phyloP scores from a whole-genome alignment of 1,284 basidiomycete genomes.

The Pisolithus thermaeus region DNA sequence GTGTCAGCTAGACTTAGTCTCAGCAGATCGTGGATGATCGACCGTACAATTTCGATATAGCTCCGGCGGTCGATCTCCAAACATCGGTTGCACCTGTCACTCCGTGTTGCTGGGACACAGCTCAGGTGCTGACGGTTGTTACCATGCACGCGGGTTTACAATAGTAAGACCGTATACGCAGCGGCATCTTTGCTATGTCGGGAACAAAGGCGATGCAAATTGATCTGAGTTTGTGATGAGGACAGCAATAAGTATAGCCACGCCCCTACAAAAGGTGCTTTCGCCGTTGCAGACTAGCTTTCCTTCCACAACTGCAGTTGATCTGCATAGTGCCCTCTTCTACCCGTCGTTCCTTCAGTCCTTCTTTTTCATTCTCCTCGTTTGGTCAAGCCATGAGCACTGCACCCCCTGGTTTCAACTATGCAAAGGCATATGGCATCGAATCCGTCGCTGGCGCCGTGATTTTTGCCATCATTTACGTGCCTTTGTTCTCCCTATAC shows the following conservation, averaged over 20 bases:
- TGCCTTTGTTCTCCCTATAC: slow-evolving; percentile 34
- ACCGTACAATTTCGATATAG: too few species aligned
- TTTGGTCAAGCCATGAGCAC: slow-evolving; percentile 10
- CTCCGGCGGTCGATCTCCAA: too few species aligned
- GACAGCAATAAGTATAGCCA: not conserved
- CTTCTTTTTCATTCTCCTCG: not conserved
- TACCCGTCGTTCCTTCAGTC: not conserved
- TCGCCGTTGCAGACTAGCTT: not conserved
- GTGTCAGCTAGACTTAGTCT: too few species aligned
- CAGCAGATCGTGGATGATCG: too few species aligned
- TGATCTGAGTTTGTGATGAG: not conserved
- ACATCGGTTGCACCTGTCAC: too few species aligned
- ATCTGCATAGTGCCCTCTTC: not conserved
- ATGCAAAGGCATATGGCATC: slow-evolving; percentile 35
- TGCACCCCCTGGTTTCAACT: slow-evolving; percentile 27
- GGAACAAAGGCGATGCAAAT: not conserved
- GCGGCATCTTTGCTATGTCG: not conserved
- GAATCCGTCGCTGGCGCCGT: slow-evolving; percentile 39
- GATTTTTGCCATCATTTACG: slow-evolving; percentile 42
- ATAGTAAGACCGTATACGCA: not conserved
- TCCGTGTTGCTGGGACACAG: too few species aligned
- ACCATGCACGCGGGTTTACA: too few species aligned
- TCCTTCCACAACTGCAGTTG: not conserved
- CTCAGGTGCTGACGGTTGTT: too few species aligned
- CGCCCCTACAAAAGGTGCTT: not conserved